These are phyloP conservation scores for Crithidia acanthocephali DNA, from an alignment of 208 protist species.

Conservation along the genomic window DNA sequence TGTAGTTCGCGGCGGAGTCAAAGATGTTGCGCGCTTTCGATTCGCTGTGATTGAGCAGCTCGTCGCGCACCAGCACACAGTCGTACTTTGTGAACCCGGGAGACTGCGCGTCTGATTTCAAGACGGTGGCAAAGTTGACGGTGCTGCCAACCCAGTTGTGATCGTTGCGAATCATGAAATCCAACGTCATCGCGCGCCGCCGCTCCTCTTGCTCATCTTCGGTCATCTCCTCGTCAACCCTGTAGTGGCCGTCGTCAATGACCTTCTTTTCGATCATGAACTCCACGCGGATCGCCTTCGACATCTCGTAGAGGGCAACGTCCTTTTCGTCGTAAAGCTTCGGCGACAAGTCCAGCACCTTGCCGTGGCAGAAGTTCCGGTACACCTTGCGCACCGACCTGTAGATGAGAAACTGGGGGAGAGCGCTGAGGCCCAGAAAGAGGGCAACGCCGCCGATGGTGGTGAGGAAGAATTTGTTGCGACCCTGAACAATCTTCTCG, in stretches of 20 bases:
- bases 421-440: slow-evolving; percentile 48
- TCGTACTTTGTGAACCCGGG: slow-evolving; percentile 72
- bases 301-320: slow-evolving; percentile 80
- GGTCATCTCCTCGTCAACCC: slow-evolving; percentile 51
- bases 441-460: slow-evolving; percentile 42
- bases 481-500: slow-evolving; percentile 63
- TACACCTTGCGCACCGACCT: slow-evolving; percentile 56
- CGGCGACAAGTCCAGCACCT: slow-evolving; percentile 81
- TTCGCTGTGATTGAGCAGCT: slow-evolving; percentile 65
- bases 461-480: slow-evolving; percentile 71
- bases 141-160: slow-evolving; percentile 85
- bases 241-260: slow-evolving; percentile 73
- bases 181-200: slow-evolving; percentile 79
- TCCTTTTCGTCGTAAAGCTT: slow-evolving; percentile 78
- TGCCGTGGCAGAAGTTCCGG: slow-evolving; percentile 50
- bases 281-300: slow-evolving; percentile 71
- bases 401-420: slow-evolving; percentile 67
- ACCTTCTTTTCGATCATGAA: slow-evolving; percentile 75
- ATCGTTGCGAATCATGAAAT: slow-evolving; percentile 85
- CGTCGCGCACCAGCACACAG: slow-evolving; percentile 77
- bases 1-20: slow-evolving; percentile 53
- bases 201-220: slow-evolving; percentile 61
- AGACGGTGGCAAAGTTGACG: slow-evolving; percentile 71
- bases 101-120: slow-evolving; percentile 42
- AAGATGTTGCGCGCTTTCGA: slow-evolving; percentile 55